Evolutionary conservation across 371 early-diverging fungal species (phyloP), one percentile per base, ranked within the genome.

Genomic region (Blastocladiella emersonii): DNA sequence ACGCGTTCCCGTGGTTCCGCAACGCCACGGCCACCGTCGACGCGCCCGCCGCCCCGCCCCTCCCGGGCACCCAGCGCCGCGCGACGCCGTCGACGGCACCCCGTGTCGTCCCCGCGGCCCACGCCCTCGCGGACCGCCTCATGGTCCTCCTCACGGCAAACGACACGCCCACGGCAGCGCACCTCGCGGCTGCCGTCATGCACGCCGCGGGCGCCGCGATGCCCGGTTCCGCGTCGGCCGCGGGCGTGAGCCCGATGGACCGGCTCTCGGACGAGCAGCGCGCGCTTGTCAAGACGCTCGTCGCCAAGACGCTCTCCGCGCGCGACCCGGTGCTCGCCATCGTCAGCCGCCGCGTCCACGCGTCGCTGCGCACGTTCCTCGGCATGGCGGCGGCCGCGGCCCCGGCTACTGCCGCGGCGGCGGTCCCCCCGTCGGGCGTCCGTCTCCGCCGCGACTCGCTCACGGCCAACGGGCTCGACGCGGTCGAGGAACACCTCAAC

Each of bases 391-490:
- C 53, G 19, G 63, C 53, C 30, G 63, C 60, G 5, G 35, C 37
- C 36, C 37, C 12, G 3, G 0, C 39, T 17, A 21, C 45, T 17
- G 45, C 45, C 19, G 19, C 8, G 3, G 21, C 63, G 8, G 55
- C 39, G 10, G 56, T 51, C 2, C 27, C 51, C 51, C 34, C 6
- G 10, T 0, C 65, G 66, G 64, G 61, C 60, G 67, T 3, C 74
- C 73, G 30, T 61, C 66, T 25, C 15, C 27, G 53, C 15, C 53
- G 53, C 30, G 53, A 51, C 19, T 51, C 53, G 53, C 71, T 88
- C 23, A 68, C 72, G 12, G 77, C 78, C 53, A 74, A 79, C 61
- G 90, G 90, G 2, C 68, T 89, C 39, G 83, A 84, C 25, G 56
- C 74, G 37, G 80, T 89, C 1, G 74, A 70, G 17, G 73, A 63